A percentile compares a stretch with the other conserved stretches of the same genome.
These are phyloP conservation scores for Cercospora janseana DNA, from an alignment of 2,329 filamentous ascomycete species.

Conservation along the genomic window DNA sequence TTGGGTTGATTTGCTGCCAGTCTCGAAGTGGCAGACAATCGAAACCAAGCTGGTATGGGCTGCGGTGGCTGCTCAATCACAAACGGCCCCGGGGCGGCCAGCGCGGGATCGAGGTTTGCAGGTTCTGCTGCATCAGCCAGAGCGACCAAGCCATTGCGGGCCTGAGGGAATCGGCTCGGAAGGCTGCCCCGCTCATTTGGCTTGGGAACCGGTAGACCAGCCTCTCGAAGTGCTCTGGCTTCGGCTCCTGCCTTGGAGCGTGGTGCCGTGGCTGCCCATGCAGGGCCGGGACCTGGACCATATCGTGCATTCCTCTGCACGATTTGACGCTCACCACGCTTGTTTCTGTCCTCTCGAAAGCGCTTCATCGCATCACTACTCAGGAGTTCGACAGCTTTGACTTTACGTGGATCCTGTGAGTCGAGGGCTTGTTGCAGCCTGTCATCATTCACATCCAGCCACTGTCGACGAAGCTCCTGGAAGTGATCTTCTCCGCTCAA, in stretches of 20 bases:
- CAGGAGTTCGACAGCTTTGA: constrained; percentile 67
- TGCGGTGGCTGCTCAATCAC: constrained; percentile 33
- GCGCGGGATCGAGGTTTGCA: constrained; percentile 28
- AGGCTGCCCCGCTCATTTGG: constrained; percentile 11
- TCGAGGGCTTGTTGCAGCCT: constrained; percentile 26
- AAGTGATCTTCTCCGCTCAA: constrained; percentile 70
- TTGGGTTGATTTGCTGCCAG: constrained; percentile 48
- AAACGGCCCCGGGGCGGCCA: constrained; percentile 16
- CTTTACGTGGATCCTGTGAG: constrained; percentile 45
- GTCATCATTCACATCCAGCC: constrained; percentile 49
- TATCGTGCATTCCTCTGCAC: constrained; percentile 30
- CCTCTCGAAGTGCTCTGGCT: constrained; percentile 14
- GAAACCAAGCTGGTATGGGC: constrained; percentile 63
- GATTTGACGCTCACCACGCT: constrained; percentile 31
- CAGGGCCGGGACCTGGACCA: constrained; percentile 46
- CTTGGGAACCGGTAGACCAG: constrained; percentile 11
- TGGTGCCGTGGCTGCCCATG: constrained; percentile 27
- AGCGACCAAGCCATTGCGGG: constrained; percentile 11
- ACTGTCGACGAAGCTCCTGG: constrained; percentile 65
- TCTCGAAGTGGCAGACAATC: constrained; percentile 64
- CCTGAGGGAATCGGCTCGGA: constrained; percentile 1
- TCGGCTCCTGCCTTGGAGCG: constrained; percentile 15
- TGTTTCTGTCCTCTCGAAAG: constrained; percentile 64
- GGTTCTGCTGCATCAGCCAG: constrained; percentile 22
- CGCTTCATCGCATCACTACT: constrained; percentile 77